Conservation (phyloP, 331 rosid genomes). For the Quercus lobata region DNA sequence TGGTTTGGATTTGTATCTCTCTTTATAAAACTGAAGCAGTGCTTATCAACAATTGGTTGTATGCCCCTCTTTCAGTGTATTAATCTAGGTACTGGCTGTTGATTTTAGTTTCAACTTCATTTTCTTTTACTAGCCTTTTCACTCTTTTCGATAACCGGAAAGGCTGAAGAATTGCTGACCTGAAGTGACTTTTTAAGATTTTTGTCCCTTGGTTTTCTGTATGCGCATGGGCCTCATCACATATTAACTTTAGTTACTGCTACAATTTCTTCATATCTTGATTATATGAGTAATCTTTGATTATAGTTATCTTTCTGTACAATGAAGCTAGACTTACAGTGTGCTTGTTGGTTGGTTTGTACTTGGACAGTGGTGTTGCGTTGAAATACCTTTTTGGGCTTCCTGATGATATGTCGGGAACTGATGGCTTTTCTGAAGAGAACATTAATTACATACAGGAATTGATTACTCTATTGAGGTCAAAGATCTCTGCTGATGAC, state of each 20-base stretch:
- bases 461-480: slow-evolving; percentile 46
- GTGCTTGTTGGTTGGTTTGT: slow-evolving; percentile 60
- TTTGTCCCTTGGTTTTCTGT: neutral
- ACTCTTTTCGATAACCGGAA: neutral
- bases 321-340: slow-evolving; percentile 25
- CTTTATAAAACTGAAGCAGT: neutral
- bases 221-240: neutral
- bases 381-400: slow-evolving; percentile 83
- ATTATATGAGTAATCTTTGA: neutral
- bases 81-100: neutral
- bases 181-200: neutral
- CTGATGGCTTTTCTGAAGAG: slow-evolving; percentile 59
- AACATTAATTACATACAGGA: slow-evolving; percentile 52
- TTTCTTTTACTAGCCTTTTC: neutral
- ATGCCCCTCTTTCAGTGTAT: neutral
- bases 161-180: neutral
- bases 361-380: slow-evolving; percentile 57
- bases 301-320: neutral
- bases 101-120: neutral
- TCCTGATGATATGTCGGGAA: slow-evolving; percentile 45
- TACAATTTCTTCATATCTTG: neutral
- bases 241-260: neutral
- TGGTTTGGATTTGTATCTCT: neutral
- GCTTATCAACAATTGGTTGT: neutral
- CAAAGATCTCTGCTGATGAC: slow-evolving; percentile 48